These are phyloP conservation scores for Decorospora gaudefroyi DNA, from an alignment of 2,329 filamentous ascomycete genomes.

Conservation along the genomic window DNA sequence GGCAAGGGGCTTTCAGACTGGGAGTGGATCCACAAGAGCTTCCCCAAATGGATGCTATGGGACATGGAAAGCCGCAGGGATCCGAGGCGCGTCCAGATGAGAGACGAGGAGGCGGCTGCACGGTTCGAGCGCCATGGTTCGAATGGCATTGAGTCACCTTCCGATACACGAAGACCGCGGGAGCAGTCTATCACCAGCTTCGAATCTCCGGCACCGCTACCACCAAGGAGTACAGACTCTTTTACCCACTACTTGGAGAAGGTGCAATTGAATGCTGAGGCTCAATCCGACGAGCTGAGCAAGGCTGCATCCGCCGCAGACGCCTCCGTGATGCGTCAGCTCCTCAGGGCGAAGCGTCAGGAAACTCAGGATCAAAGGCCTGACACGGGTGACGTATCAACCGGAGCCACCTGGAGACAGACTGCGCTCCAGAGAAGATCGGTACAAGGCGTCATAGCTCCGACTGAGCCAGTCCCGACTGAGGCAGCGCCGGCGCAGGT, in stretches of 20 bases:
- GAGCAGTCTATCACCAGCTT: constrained; percentile 17
- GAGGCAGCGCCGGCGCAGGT: neutral
- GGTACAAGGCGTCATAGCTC: neutral
- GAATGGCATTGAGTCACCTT: constrained; percentile 38
- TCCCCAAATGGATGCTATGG: constrained; percentile 41
- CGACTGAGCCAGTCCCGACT: neutral
- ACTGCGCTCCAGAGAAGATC: constrained; percentile 27
- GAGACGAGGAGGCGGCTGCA: neutral
- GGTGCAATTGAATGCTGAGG: constrained; percentile 1
- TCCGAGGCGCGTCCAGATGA: constrained; percentile 22
- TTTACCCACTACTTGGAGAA: neutral
- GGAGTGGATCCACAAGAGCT: constrained; percentile 37
- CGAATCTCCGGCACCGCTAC: neutral
- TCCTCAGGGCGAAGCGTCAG: constrained; percentile 22
- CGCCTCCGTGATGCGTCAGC: constrained; percentile 31
- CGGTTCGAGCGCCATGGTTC: constrained; percentile 24
- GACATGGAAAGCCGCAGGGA: constrained; percentile 31
- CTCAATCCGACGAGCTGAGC: neutral
- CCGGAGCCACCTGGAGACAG: constrained; percentile 39
- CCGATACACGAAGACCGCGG: constrained; percentile 36
- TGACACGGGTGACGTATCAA: too few species aligned
- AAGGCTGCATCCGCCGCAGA: constrained; percentile 18
- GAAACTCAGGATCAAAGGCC: neutral
- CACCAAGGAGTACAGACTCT: constrained; percentile 8
- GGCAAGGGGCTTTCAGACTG: constrained; percentile 40